Percentiles rank a stretch among this genome's conserved stretches.
Evolutionary conservation across 164 flowering plant species (phyloP).

Genomic region (Kalanchoe fedtschenkoi): DNA sequence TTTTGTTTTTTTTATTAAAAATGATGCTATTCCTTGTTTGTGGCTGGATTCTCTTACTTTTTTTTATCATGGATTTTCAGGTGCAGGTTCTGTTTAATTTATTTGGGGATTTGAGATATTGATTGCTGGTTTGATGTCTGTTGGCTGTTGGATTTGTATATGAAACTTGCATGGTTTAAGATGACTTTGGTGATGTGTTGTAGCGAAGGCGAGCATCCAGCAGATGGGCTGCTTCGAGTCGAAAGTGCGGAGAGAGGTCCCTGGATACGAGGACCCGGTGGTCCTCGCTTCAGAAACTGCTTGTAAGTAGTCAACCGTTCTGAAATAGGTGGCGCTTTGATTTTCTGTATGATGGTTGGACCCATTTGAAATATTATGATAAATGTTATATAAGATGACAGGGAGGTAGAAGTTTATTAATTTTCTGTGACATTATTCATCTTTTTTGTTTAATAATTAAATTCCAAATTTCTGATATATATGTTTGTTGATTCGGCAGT

Average conservation of each 20-base stretch:
- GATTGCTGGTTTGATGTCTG: conserved; percentile 8
- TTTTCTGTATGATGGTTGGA: background rate
- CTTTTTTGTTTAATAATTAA: background rate
- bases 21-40: no score
- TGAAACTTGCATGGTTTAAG: conserved; percentile 30
- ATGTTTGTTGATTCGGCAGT: background rate
- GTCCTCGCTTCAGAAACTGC: conserved; percentile 82
- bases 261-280: conserved; percentile 77
- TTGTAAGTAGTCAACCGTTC: conserved; percentile 39
- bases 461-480: background rate
- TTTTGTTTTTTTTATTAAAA: no score
- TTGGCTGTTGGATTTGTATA: conserved; percentile 15
- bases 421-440: no score
- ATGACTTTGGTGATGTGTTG: conserved; percentile 32
- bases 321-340: background rate
- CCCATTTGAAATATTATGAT: no score
- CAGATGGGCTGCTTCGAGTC: conserved; percentile 89
- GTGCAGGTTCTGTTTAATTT: background rate
- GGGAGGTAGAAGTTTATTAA: no score
- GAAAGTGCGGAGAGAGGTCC: conserved; percentile 39
- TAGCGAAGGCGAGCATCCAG: conserved; percentile 24
- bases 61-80: no score
- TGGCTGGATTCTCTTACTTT: no score
- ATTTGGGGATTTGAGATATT: background rate
- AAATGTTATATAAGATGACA: no score